phyloP scores from a whole-genome alignment of 805 yeast species.

The Crinitomyces ghanaensis region DNA sequence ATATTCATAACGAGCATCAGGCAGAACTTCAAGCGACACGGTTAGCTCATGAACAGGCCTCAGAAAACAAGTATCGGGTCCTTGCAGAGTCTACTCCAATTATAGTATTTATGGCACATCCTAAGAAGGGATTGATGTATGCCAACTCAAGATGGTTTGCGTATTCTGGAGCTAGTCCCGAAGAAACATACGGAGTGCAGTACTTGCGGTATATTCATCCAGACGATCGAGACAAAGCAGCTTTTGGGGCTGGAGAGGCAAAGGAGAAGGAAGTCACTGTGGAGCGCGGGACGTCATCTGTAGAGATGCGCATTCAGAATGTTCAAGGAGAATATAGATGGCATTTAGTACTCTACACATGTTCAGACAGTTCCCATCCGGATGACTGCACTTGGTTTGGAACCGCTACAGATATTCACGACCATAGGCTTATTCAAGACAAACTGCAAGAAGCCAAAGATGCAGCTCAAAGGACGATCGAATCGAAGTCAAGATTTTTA shows the following conservation, averaged over 20 bases:
- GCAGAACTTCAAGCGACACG: constrained; percentile 22
- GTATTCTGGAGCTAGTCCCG: constrained; percentile 20
- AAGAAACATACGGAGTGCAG: constrained; percentile 20
- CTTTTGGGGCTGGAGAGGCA: constrained; percentile 5
- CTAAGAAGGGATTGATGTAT: constrained; percentile 20
- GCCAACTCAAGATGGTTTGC: constrained; percentile 24
- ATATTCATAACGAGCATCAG: constrained; percentile 23
- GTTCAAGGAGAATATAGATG: constrained; percentile 21
- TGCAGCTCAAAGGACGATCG: constrained; percentile 26
- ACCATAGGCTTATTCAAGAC: constrained; percentile 25
- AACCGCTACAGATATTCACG: constrained; percentile 26
- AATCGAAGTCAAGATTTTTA: constrained; percentile 28
- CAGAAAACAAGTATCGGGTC: constrained; percentile 22
- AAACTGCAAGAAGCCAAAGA: constrained; percentile 25
- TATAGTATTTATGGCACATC: constrained; percentile 22
- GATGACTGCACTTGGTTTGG: constrained; percentile 22
- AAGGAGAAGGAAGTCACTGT: constrained; percentile 8
- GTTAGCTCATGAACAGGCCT: constrained; percentile 20
- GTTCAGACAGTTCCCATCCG: constrained; percentile 12
- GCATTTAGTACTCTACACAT: constrained; percentile 22
- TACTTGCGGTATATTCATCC: constrained; percentile 23
- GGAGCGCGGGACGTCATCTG: constrained; percentile 11
- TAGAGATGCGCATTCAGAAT: constrained; percentile 20
- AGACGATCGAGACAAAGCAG: constrained; percentile 20
- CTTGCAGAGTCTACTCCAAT: constrained; percentile 25